Base-by-base conservation (phyloP, 2,329 filamentous ascomycete genomes). In the Calonectria crousiana region DNA sequence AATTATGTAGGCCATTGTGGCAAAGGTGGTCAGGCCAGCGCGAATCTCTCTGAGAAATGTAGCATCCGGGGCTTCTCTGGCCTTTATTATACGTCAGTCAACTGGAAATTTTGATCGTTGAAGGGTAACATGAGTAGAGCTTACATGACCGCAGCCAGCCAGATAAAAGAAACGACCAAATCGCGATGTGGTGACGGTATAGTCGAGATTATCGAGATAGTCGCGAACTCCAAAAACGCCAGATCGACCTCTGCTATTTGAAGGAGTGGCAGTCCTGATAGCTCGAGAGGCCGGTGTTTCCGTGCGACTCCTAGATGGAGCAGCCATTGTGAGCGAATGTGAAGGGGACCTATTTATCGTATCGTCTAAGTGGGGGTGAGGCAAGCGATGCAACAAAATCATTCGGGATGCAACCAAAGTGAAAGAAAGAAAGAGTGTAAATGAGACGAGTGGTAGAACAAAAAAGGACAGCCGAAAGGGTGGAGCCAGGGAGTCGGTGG, bases 1-100 rank as follows among this genome's bases (percentile, higher is more conserved):
- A 81, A 97, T 95, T 79, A 97, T 96, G 84, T 96, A 96, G 18
- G 94, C 93, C 94, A 95, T 95, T 4, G 93, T 94, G 69, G 93
- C 92, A 82, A 94, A 94, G 3, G 95, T 97, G 2, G 95, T 95
- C 69, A 96, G 83, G 1, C 95, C 95, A 36, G 95, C 95, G 34
- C 95, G 92, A 72, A 97, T 86, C 84, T 97, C 95, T 28, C 92
- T 93, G 76, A 95, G 92, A 83, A 96, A 95, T 74, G 89, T 92
- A 44, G 93, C 90, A 47, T 91, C 91, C 73, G 90, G 89, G 64
- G 95, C 91, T 81, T 94, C 92, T 64, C 92, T 89, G 38, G 90
- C 90, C 93, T 95, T 26, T 5, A 34, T 18, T 47, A 32, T 14
- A 30, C 60, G 72, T 34, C n/a, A 53, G 32, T 32, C 28, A 6